Conservation (phyloP, 768 basidiomycete genomes). For the Mycena pura region DNA sequence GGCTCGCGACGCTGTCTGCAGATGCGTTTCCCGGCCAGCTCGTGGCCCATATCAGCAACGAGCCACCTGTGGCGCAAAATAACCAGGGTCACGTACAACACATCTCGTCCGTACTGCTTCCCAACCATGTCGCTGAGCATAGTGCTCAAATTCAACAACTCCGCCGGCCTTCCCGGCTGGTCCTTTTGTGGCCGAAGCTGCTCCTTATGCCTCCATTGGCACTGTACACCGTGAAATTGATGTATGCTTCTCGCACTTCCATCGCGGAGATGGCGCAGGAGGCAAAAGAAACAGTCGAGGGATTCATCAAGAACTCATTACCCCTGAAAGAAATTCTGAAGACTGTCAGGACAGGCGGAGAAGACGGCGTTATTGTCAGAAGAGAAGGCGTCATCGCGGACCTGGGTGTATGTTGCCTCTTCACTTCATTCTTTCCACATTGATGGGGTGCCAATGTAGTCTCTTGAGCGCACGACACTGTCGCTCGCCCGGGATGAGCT, state of each 20-base stretch:
- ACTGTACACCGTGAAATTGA: conserved; percentile 53
- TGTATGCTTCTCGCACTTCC: conserved; percentile 66
- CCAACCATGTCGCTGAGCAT: conserved; percentile 37
- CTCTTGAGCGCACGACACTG: conserved; percentile 91
- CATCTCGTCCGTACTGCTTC: conserved; percentile 36
- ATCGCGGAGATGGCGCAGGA: conserved; percentile 64
- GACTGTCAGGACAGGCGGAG: conserved; percentile 84
- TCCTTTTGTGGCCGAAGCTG: conserved; percentile 82
- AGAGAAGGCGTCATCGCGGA: conserved; percentile 87
- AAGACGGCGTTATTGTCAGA: conserved; percentile 76
- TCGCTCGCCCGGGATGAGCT: conserved; percentile 85
- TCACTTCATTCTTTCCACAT: not conserved
- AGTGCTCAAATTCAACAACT: conserved; percentile 45
- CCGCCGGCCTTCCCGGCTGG: conserved; percentile 69
- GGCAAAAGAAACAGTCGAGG: conserved; percentile 66
- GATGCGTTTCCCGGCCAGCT: conserved; percentile 27
- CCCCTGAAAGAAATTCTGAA: conserved; percentile 83
- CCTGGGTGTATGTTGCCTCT: conserved; percentile 58
- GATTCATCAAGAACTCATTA: conserved; percentile 85
- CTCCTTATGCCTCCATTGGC: conserved; percentile 76
- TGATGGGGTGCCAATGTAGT: conserved; percentile 51
- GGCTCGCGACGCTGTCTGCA: conserved; percentile 46
- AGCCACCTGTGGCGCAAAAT: not conserved
- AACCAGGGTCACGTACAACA: conserved; percentile 26
- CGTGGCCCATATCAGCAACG: conserved; percentile 28